phyloP scores from a whole-genome alignment of 768 basidiomycete genomes.

The Russula compacta region DNA sequence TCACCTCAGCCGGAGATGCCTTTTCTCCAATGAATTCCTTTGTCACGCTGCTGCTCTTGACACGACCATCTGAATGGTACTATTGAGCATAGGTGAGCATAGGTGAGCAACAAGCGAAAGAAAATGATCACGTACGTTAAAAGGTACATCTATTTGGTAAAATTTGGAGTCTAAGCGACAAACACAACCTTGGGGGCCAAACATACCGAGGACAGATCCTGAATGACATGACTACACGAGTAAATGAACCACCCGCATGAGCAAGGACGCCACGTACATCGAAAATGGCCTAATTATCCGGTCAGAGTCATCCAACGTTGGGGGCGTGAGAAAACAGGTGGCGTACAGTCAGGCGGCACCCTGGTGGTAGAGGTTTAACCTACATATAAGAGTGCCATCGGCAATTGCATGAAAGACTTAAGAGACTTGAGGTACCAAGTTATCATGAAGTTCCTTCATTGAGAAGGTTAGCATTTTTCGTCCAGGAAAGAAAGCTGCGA shows the following conservation, averaged over 20 bases:
- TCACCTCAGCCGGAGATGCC: slow-evolving; percentile 17
- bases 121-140: not conserved
- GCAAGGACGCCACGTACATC: slow-evolving; percentile 8
- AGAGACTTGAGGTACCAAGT: slow-evolving; percentile 4
- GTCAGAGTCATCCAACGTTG: not conserved
- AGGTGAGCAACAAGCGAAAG: not conserved
- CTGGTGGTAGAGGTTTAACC: slow-evolving; percentile 35
- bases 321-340: not conserved
- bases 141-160: slow-evolving; percentile 10
- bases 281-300: slow-evolving; percentile 12
- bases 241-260: not conserved
- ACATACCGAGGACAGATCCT: slow-evolving; percentile 32
- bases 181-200: not conserved
- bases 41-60: slow-evolving; percentile 5
- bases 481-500: not conserved
- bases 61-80: slow-evolving; percentile 19
- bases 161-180: not conserved
- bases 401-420: not conserved
- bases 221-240: slow-evolving; percentile 31
- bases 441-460: slow-evolving; percentile 15
- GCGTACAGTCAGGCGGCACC: slow-evolving; percentile 38
- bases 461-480: not conserved
- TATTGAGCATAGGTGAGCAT: not conserved
- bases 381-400: slow-evolving; percentile 4
- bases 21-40: slow-evolving; percentile 1